phyloP scores from a whole-genome alignment of 2,329 filamentous ascomycete genomes.

The Botrytis fabae region DNA sequence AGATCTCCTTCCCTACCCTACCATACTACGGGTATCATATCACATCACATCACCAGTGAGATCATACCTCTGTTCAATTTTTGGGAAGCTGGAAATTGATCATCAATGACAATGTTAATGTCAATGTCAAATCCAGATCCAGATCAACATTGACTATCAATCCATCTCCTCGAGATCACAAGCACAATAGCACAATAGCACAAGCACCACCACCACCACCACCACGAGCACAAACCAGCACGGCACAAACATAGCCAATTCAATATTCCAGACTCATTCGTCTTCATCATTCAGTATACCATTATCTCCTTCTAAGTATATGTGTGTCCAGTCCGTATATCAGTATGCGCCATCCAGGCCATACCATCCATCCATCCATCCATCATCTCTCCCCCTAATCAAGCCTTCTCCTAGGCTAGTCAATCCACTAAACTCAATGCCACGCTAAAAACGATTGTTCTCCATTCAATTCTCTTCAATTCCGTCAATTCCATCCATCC shows the following conservation, averaged over 20 bases:
- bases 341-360: constrained; percentile 8
- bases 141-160: not conserved
- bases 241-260: not conserved
- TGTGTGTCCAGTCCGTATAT: not conserved
- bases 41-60: not conserved
- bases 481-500: not conserved
- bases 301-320: constrained; percentile 16
- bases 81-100: not conserved
- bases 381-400: not conserved
- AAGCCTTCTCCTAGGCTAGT: not conserved
- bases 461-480: constrained; percentile 6
- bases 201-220: too few relatives aligned
- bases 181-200: not conserved
- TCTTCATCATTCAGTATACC: constrained; percentile 5
- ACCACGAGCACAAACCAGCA: not conserved
- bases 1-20: too few relatives aligned
- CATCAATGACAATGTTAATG: too few relatives aligned
- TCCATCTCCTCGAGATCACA: not conserved
- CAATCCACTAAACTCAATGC: not conserved
- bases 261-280: not conserved
- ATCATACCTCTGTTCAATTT: not conserved
- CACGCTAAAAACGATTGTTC: constrained; percentile 22
- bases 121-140: not conserved
- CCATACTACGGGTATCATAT: too few relatives aligned
- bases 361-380: not conserved